Base-by-base conservation (phyloP, 2,329 filamentous ascomycete genomes). In the Botryotinia narcissicola region DNA sequence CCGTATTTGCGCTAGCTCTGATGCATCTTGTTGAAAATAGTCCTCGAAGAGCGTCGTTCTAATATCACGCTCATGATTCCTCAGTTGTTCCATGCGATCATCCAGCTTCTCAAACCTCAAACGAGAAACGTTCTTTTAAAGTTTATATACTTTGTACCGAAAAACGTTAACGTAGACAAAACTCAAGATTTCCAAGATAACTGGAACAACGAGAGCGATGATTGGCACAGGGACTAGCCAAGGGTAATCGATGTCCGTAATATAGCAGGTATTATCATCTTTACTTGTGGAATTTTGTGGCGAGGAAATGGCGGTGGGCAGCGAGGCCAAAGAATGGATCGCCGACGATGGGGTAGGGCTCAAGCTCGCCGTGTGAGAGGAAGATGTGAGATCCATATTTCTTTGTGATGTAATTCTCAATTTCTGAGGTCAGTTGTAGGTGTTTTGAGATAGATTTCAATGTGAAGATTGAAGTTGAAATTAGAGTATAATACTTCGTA, bases 81-180 rank as follows among this genome's bases (percentile, higher is more conserved):
- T 48, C 46, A 48, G 9, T 48, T 48, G 46, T 48, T 48, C 18
- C 4, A 48, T 4, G 25, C 22, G 46, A 25, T 10, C 22, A 25
- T 48, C 22, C 22, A 25, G 4, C 22, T 1, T 25, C 9, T 48
- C 46, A 25, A 48, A 25, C 9, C 22, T 48, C 46, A 48, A 25
- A 48, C 46, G 22, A 12, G 22, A 7, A 44, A 44, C 16, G 5
- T 44, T 44, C 42, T 44, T 20, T 44, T 8, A 0, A 20, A 20
- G 18, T 44, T 44, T 18, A 20, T 18, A 20, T 44, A 44, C 12
- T 7, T 20, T 6, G 5, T 44, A 25, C 9, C 22, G 46, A 48
- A 4, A 25, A 48, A 4, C 4, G 22, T 25, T 2, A 12, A 48
- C 22, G 8, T 10, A 0, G 1, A 48, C 0, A 25, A 12, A 12